Evolutionary conservation across 2,329 filamentous ascomycete genomes (phyloP).

Genomic region (Colletotrichum sp.): DNA sequence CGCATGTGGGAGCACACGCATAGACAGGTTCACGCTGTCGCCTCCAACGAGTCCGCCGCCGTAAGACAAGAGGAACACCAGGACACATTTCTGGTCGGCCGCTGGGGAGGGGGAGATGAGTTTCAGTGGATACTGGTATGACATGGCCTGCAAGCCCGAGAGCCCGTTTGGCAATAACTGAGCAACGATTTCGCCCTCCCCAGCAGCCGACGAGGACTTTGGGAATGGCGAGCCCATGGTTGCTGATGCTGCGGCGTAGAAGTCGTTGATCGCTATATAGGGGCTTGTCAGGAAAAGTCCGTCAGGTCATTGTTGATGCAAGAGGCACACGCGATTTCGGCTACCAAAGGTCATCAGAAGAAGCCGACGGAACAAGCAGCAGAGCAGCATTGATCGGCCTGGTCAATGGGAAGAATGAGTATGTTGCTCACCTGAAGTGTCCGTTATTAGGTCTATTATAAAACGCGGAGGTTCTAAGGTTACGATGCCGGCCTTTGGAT

Average conservation of each 20-base stretch:
- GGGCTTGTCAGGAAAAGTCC: neutral
- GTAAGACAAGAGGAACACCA: conserved; percentile 92
- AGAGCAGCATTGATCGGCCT: neutral
- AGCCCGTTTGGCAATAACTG: conserved; percentile 72
- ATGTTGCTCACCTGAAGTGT: neutral
- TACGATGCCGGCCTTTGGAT: neutral
- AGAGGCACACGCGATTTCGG: neutral
- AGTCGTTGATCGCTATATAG: neutral
- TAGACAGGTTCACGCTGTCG: conserved; percentile 76
- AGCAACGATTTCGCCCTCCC: conserved; percentile 79
- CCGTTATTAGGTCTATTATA: neutral
- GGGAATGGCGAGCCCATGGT: conserved; percentile 75
- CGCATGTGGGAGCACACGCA: conserved; percentile 68
- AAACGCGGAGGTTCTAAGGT: neutral
- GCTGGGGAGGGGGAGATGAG: conserved; percentile 81
- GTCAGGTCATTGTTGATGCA: neutral
- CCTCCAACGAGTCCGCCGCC: conserved; percentile 91
- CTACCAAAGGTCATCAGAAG: neutral
- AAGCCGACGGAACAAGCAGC: neutral
- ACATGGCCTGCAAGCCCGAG: conserved; percentile 75
- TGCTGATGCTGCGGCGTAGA: neutral
- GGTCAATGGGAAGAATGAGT: neutral
- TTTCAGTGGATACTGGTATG: conserved; percentile 94
- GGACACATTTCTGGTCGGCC: conserved; percentile 68
- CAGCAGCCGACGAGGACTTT: conserved; percentile 73